Evolutionary conservation across 148 eudicot species (phyloP).

Genomic region (Salicornia ramosissima): DNA sequence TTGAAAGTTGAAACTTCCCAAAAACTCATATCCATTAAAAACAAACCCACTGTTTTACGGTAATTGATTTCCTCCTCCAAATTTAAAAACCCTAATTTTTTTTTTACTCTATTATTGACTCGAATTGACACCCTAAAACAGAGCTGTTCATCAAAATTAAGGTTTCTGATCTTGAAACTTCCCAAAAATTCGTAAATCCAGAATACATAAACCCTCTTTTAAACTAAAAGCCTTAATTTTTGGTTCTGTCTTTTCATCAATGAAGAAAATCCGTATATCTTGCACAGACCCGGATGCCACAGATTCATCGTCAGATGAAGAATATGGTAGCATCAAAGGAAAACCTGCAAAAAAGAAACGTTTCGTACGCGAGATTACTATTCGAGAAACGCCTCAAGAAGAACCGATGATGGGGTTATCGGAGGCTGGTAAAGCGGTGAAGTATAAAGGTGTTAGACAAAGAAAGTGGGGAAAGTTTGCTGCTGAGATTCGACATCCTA

Average conservation of each 20-base stretch:
- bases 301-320: constrained; percentile 47
- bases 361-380: constrained; percentile 21
- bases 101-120: neutral
- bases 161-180: neutral
- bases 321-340: neutral
- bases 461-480: constrained; percentile 38
- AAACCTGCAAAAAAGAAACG: constrained; percentile 21
- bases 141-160: neutral
- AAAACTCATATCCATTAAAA: too few relatives aligned
- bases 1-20: too few relatives aligned
- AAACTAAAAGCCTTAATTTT: neutral
- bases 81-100: too few relatives aligned
- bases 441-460: constrained; percentile 27
- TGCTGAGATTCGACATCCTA: constrained; percentile 34
- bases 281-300: constrained; percentile 58
- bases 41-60: too few relatives aligned
- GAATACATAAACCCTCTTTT: too few relatives aligned
- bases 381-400: constrained; percentile 10
- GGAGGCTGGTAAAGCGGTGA: constrained; percentile 11
- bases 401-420: neutral
- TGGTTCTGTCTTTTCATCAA: neutral
- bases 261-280: constrained; percentile 42
- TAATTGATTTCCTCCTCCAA: too few relatives aligned
- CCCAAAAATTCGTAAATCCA: neutral
- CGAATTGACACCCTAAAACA: too few relatives aligned